Conservation (phyloP, 768 basidiomycete species). For the Lanmaoa pseudosensibilis region DNA sequence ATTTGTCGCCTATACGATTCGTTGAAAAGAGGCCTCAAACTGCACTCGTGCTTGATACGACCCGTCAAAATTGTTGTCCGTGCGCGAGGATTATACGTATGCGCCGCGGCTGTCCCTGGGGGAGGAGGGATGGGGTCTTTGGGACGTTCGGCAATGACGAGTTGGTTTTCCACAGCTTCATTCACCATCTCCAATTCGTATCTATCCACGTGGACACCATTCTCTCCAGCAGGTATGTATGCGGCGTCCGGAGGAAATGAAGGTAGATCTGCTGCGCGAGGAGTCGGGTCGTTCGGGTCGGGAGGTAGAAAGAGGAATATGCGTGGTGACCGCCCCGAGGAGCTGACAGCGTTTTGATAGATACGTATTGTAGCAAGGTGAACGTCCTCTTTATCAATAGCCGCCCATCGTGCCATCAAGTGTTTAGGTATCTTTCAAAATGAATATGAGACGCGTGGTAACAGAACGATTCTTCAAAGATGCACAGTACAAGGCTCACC, state of each 20-base stretch:
- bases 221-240: constrained; percentile 30
- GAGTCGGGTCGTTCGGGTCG: constrained; percentile 45
- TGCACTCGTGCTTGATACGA: constrained; percentile 79
- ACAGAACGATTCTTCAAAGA: constrained; percentile 5
- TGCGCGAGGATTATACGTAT: constrained; percentile 54
- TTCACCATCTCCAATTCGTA: constrained; percentile 91
- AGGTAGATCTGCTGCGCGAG: constrained; percentile 24
- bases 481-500: too few relatives aligned
- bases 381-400: constrained; percentile 68
- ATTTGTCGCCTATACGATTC: constrained; percentile 71
- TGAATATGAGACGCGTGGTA: constrained; percentile 4
- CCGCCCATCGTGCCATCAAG: constrained; percentile 83
- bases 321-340: constrained; percentile 50
- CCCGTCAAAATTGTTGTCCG: constrained; percentile 79
- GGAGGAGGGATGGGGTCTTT: constrained; percentile 54
- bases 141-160: constrained; percentile 80
- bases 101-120: constrained; percentile 37
- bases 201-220: constrained; percentile 48
- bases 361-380: constrained; percentile 86
- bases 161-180: constrained; percentile 79
- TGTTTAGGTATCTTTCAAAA: constrained; percentile 74
- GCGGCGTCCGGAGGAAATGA: constrained; percentile 32
- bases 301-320: constrained; percentile 70
- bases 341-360: constrained; percentile 51
- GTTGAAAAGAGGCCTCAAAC: constrained; percentile 65